Conservation (phyloP, 495 filamentous ascomycete species). For the Aspergillus funiculosus region DNA sequence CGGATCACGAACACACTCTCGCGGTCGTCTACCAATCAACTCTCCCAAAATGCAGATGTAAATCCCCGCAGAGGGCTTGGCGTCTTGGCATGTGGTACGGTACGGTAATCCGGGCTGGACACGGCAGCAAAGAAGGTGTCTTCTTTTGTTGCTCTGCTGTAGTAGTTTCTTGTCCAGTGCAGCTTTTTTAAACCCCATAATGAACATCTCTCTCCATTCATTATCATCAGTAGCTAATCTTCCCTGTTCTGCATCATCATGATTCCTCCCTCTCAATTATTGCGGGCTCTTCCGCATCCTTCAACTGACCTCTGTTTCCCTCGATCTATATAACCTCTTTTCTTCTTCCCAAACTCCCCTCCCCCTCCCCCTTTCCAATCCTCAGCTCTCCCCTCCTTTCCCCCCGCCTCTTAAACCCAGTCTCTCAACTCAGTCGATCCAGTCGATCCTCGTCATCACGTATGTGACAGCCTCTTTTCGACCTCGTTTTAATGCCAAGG, state of each 20-base stretch:
- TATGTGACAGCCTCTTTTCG: conserved; percentile 5
- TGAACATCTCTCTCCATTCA: no score
- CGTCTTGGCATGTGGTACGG: conserved; percentile 33
- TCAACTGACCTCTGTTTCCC: background rate
- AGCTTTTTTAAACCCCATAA: no score
- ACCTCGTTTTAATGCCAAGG: conserved; percentile 31
- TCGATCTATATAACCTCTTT: background rate
- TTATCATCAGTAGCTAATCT: no score
- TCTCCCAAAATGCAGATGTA: background rate
- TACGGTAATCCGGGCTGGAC: conserved; percentile 13
- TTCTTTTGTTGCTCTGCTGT: background rate
- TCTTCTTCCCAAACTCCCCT: background rate
- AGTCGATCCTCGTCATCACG: background rate
- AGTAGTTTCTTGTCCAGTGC: background rate
- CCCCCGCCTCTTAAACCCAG: conserved; percentile 10
- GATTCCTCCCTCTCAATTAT: background rate
- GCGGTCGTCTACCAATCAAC: conserved; percentile 18
- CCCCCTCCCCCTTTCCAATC: background rate
- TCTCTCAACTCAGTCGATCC: conserved; percentile 11
- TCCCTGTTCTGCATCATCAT: background rate
- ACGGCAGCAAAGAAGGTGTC: conserved; percentile 8
- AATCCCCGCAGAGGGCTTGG: conserved; percentile 30
- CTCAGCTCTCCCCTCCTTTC: conserved; percentile 5
- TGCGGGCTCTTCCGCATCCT: background rate
- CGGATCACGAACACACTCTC: conserved; percentile 24